Evolutionary conservation across 2,329 filamentous ascomycete genomes (phyloP), one percentile per base, ranked within the genome.

Genomic region (Aschersonia sp.): DNA sequence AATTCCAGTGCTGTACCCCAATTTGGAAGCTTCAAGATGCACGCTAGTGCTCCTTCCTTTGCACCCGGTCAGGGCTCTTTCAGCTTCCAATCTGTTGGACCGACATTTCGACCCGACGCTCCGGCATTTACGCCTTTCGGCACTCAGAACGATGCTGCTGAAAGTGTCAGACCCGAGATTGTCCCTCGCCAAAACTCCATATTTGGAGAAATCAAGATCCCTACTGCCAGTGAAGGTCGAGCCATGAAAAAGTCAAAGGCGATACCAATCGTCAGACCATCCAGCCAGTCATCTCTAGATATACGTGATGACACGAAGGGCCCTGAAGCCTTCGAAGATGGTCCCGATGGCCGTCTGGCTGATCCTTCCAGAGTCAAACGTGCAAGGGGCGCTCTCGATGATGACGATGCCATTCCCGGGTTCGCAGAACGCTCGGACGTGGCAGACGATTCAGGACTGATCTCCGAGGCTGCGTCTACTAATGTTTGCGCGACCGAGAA

Each of bases 301-400:
- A 12, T 9, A 38, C 7, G 35, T 9, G 7, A 64, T 12, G 59
- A 62, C 1, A 54, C 58, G 30, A n/a, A 45, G n/a, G 31, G 32
- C 32, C 47, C 46, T 4, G 51, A 55, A 20, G 50, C 51, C n/a
- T 54, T 56, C 32, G 53, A 61, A 7, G 60, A 61, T 31, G 56
- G 53, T n/a, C 48, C 75, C 3, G 73, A 82, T 51, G 80, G 81
- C 12, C 77, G 80, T 30, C 64, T 75, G 28, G 72, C 71, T 7
- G 78, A 85, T 49, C 77, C 83, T 50, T 79, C 78, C 29, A 80
- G 87, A 41, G 70, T 81, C 58, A 96, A 95, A 72, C 80, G 89
- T 60, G 80, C 79, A 52, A 80, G 81, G 54, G 80, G 78, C 50
- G 73, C 66, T 44, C 76, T 72, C 20, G 77, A 74, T 47, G 81